Percentiles rank a stretch among this genome's conserved stretches.
Evolutionary conservation across 2,329 filamentous ascomycete genomes (phyloP).

Genomic region (Diaporthe humulicola): DNA sequence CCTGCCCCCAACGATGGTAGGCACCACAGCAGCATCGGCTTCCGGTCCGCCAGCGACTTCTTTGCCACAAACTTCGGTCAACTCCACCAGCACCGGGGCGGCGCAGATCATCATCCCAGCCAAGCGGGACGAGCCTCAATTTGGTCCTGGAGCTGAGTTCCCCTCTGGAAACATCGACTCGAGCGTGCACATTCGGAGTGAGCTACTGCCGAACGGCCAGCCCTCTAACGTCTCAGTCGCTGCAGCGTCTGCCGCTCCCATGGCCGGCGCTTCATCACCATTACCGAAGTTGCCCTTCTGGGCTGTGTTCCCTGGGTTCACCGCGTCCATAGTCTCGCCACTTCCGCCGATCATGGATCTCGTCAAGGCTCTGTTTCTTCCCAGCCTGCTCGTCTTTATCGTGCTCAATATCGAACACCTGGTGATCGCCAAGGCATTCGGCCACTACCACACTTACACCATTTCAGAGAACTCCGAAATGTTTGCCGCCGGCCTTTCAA

Average conservation of each 20-base stretch:
- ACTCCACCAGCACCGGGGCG: neutral
- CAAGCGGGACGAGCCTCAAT: neutral
- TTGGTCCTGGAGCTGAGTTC: neutral
- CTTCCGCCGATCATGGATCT: slow-evolving; percentile 2
- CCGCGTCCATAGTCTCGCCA: slow-evolving; percentile 1
- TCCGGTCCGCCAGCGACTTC: neutral
- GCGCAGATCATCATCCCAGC: slow-evolving; percentile 19
- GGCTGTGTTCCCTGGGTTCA: slow-evolving; percentile 24
- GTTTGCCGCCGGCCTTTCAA: slow-evolving; percentile 27
- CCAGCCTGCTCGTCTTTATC: slow-evolving; percentile 32
- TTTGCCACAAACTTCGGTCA: slow-evolving; percentile 5
- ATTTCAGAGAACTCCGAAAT: slow-evolving; percentile 31
- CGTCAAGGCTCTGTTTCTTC: slow-evolving; percentile 21
- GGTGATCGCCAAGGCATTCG: slow-evolving; percentile 25
- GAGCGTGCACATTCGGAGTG: neutral
- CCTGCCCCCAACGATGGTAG: neutral
- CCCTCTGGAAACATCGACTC: neutral
- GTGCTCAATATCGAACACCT: slow-evolving; percentile 35
- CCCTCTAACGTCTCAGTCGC: slow-evolving; percentile 4
- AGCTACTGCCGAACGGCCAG: neutral
- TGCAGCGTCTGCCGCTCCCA: neutral
- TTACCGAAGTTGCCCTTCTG: slow-evolving; percentile 32
- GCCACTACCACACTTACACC: slow-evolving; percentile 23
- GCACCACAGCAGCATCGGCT: neutral
- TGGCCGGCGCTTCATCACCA: neutral